Conservation (phyloP, 768 basidiomycete species). For the Gyrodon lividus region DNA sequence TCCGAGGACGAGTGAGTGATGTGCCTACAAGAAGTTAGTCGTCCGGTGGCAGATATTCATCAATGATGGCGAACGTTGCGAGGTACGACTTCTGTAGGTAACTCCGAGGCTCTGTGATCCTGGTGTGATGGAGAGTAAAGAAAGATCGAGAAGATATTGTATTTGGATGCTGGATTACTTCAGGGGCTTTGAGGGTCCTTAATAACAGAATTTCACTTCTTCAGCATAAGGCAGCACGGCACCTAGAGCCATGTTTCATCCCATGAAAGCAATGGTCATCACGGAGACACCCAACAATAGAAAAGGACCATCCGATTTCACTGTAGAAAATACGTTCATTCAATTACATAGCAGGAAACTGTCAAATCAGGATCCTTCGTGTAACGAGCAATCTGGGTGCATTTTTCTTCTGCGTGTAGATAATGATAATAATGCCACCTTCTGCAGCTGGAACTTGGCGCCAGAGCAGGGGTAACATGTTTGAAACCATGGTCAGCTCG, state of each 20-base stretch:
- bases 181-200: neutral
- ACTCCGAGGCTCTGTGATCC: neutral
- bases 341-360: neutral
- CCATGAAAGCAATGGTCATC: too few relatives aligned
- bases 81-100: neutral
- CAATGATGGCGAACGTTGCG: neutral
- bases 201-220: neutral
- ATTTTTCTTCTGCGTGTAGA: neutral
- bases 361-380: neutral
- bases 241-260: neutral
- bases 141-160: neutral
- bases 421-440: neutral
- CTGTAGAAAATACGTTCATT: neutral
- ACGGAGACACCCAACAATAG: neutral
- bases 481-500: neutral
- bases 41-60: neutral
- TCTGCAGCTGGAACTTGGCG: neutral
- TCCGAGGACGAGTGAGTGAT: too few relatives aligned
- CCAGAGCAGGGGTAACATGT: neutral
- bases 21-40: neutral
- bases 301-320: neutral
- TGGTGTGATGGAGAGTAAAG: neutral
- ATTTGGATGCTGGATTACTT: neutral
- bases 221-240: too few relatives aligned
- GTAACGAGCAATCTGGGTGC: neutral